Evolutionary conservation across 805 yeast genomes (phyloP).

Genomic region (Starmerella bombi): DNA sequence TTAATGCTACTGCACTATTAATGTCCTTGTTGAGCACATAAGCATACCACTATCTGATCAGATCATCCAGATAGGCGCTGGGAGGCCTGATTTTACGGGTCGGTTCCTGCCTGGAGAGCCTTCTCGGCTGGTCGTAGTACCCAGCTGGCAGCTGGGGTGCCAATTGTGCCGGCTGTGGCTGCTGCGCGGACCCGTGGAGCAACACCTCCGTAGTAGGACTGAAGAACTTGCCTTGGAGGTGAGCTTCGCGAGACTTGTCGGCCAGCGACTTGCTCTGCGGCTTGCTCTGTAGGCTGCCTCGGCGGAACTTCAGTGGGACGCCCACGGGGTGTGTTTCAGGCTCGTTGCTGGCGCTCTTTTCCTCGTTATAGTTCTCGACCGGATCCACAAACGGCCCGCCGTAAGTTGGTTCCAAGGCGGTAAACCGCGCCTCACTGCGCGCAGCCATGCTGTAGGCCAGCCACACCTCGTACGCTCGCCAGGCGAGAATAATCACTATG

Average conservation of each 20-base stretch:
- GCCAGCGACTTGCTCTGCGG: constrained; percentile 10
- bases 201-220: constrained; percentile 72
- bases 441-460: constrained; percentile 41
- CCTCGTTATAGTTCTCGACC: constrained; percentile 10
- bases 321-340: constrained; percentile 10
- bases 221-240: constrained; percentile 34
- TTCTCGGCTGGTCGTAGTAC: constrained; percentile 11
- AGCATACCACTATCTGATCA: constrained; percentile 19
- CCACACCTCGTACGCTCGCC: constrained; percentile 38
- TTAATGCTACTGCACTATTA: too few species aligned
- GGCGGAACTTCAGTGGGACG: constrained; percentile 14
- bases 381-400: constrained; percentile 21
- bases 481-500: constrained; percentile 37
- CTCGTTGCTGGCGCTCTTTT: constrained; percentile 5
- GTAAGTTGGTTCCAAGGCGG: constrained; percentile 17
- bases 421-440: constrained; percentile 28
- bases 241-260: constrained; percentile 15
- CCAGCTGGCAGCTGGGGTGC: constrained; percentile 19
- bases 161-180: constrained; percentile 9
- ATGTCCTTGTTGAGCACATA: too few species aligned
- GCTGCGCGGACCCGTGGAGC: constrained; percentile 29
- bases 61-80: constrained; percentile 29
- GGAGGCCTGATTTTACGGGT: constrained; percentile 26
- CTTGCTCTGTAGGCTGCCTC: constrained; percentile 4
- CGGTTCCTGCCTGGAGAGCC: constrained; percentile 1